Evolutionary conservation across 352 stramenopile species (phyloP), one percentile per base, ranked within the genome.

Genomic region (Nothophytophthora sp.): DNA sequence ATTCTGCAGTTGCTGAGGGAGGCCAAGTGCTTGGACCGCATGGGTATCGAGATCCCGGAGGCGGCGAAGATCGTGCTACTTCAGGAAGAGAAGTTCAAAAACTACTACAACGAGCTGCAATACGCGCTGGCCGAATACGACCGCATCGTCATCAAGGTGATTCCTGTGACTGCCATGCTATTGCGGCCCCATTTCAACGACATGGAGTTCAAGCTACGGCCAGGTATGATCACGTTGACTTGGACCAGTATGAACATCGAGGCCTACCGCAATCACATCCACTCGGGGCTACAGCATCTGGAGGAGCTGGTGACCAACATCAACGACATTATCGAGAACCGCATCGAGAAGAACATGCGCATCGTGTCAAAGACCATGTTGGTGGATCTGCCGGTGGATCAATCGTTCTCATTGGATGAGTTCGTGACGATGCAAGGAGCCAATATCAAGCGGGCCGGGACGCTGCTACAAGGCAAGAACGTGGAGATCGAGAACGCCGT

Each of bases 181-280:
- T 59, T 98, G 22, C 86, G 89, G n/a, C 95, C 97, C 4, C 96
- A 99, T 55, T 98, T 99, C 51, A 98, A 98, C 53, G 97, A 99
- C 70, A 98, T 99, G 93, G 96, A 99, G 69, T 98, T 98, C 77
- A 99, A 99, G 63, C 63, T 99, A 9, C 92, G 97, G 3, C 97
- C 97, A 3, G 97, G 97, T 15, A 99, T 99, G 96, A 98, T 98
- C 60, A 99, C 96, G n/a, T 73, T 99, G 4, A 99, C 97, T 5
- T 99, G 97, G 97, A 99, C 96, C 12, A 99, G 95, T 42, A 98
- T 99, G 96, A 99, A 99, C 67, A 99, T 99, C 48, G 96, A 99
- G 60, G 90, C 94, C 7, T 99, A 99, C 58, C 98, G 97, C 22
- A 90, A 90, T 44, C 93, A 98, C 55, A 95, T 95, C 15, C 81